Percentiles rank a stretch among this genome's conserved stretches.
phyloP scores from a whole-genome alignment of 1,139 yeast species.

The Pichia kudriavzevii region DNA sequence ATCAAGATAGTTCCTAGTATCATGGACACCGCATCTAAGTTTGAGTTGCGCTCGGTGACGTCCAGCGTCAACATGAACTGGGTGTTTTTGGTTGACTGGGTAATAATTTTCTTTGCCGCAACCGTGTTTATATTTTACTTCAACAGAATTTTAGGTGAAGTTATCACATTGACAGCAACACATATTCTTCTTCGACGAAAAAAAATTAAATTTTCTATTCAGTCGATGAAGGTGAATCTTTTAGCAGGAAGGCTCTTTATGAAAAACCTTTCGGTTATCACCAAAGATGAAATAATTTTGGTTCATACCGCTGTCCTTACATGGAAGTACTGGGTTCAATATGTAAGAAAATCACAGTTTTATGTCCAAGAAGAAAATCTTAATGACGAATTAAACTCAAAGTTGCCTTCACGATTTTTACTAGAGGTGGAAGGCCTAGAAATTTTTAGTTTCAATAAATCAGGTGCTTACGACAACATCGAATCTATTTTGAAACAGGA shows the following conservation, averaged over 20 bases:
- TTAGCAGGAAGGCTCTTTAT: conserved; percentile 78
- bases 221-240: conserved; percentile 66
- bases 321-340: conserved; percentile 83
- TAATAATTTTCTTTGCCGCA: conserved; percentile 54
- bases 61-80: conserved; percentile 34
- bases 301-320: conserved; percentile 66
- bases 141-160: conserved; percentile 63
- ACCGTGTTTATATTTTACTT: conserved; percentile 67
- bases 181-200: conserved; percentile 56
- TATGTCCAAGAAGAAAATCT: conserved; percentile 22
- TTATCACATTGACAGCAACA: conserved; percentile 44
- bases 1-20: background rate
- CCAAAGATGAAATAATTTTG: conserved; percentile 63
- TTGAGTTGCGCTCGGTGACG: conserved; percentile 22
- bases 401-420: conserved; percentile 52
- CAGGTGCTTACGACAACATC: conserved; percentile 66
- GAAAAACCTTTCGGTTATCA: conserved; percentile 64
- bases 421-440: conserved; percentile 72
- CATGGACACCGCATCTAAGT: conserved; percentile 18
- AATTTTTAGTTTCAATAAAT: conserved; percentile 70
- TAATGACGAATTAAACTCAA: conserved; percentile 34
- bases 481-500: conserved; percentile 24
- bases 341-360: conserved; percentile 42
- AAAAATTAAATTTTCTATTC: conserved; percentile 54
- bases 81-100: conserved; percentile 83